Base-by-base conservation (phyloP, 768 basidiomycete species). In the Termitomyces sp. region DNA sequence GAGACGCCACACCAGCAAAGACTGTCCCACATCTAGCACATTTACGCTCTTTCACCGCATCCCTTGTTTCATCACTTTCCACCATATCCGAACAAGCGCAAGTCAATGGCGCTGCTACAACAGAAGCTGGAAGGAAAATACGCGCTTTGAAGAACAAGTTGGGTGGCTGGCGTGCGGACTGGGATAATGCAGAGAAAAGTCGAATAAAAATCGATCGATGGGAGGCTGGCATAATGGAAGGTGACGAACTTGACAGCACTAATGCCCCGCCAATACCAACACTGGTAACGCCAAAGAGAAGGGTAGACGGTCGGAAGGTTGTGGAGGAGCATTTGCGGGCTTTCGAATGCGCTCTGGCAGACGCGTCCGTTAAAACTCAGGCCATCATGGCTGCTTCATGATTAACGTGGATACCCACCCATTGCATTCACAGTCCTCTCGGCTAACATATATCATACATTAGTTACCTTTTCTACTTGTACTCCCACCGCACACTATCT, bases 51-150 rank as follows among this genome's bases (percentile, higher is more conserved):
- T 80, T 85, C 68, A 94, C 92, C 0, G 70, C 84, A 9, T 87
- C 90, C 9, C 81, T 94, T 53, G 84, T 88, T 47, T 74, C 85
- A 24, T 88, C 90, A 12, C 80, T 95, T 46, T 80, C 85, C 2
- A 82, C 85, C 35, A 83, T 94, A 62, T 91, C 88, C 26, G 92
- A 95, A 65, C 90, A 93, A 59, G 88, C 91, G 14, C 92, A 95
- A 68, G 90, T 93, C 51, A 92, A 92, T 65, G 85, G 87, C 10
- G 93, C 89, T 1, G 88, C 87, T 4, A 87, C 90, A 10, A 85
- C 91, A 1, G 92, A 95, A 57, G 88, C 92, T 0, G 91, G 90
- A 47, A 81, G 92, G 40, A 92, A 90, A 72, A 85, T 95, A 43
- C 87, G 92, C 50, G 88, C 89, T 14, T 72, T 93, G 60, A 91